Evolutionary conservation across 1,139 yeast genomes (phyloP).

Genomic region (Taphrina populina): DNA sequence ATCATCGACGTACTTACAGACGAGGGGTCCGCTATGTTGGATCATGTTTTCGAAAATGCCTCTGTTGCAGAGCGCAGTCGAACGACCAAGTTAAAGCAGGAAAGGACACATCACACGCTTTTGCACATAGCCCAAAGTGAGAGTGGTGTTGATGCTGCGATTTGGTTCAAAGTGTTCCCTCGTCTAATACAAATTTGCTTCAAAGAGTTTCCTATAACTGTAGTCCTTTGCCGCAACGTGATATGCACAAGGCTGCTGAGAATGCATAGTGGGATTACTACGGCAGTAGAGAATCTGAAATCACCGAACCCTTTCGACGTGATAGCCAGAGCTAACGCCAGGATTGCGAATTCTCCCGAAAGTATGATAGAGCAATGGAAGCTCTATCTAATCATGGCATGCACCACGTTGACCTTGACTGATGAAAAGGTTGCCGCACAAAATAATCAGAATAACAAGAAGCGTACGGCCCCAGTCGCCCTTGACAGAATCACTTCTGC

Average conservation of each 20-base stretch:
- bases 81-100: constrained; percentile 61
- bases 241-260: constrained; percentile 87
- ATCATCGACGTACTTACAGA: constrained; percentile 21
- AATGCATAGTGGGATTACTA: constrained; percentile 70
- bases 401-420: constrained; percentile 86
- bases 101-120: constrained; percentile 59
- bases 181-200: constrained; percentile 68
- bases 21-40: constrained; percentile 55
- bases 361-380: constrained; percentile 83
- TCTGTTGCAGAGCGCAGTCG: constrained; percentile 81
- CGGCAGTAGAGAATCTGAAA: constrained; percentile 50
- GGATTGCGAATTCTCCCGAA: constrained; percentile 57
- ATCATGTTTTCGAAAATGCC: constrained; percentile 51
- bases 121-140: constrained; percentile 81
- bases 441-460: constrained; percentile 53
- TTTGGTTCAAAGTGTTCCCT: constrained; percentile 91
- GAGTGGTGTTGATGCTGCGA: constrained; percentile 70
- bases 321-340: constrained; percentile 42
- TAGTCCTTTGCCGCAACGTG: constrained; percentile 88
- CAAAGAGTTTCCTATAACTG: constrained; percentile 84
- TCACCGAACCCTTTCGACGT: constrained; percentile 38
- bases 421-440: constrained; percentile 58
- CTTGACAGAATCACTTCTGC: constrained; percentile 79
- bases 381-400: constrained; percentile 82
- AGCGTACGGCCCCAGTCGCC: constrained; percentile 52